Evolutionary conservation across 2,329 filamentous ascomycete genomes (phyloP).

Genomic region (Claviceps sp.): DNA sequence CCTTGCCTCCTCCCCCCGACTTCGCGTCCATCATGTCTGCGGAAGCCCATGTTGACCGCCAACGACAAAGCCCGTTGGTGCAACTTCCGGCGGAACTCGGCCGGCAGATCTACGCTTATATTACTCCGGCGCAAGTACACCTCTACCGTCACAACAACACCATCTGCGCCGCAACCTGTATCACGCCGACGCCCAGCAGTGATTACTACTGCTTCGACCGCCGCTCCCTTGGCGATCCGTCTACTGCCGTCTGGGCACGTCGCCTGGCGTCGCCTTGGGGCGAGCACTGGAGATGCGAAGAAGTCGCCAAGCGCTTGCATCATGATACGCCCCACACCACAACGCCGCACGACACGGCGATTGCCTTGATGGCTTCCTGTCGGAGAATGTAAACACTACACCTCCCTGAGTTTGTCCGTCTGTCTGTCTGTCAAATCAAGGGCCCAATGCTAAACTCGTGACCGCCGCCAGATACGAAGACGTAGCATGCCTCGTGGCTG

Average conservation of each 20-base stretch:
- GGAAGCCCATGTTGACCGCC: background rate
- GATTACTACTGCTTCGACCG: conserved; percentile 7
- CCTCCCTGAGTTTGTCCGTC: background rate
- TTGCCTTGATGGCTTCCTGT: conserved; percentile 4
- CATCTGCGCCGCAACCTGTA: conserved; percentile 4
- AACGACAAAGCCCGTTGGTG: conserved; percentile 1
- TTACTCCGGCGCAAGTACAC: conserved; percentile 2
- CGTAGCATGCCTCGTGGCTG: conserved; percentile 1
- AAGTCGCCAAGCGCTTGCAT: conserved; percentile 3
- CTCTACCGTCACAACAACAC: background rate
- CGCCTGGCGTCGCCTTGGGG: conserved; percentile 5
- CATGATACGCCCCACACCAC: background rate
- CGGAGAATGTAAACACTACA: conserved; percentile 1
- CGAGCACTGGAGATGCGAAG: conserved; percentile 7
- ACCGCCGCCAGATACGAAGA: background rate
- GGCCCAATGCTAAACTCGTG: too few relatives aligned
- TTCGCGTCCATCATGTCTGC: background rate
- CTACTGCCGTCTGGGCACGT: conserved; percentile 6
- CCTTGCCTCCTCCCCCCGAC: too few relatives aligned
- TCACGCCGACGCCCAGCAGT: background rate
- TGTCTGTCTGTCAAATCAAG: background rate
- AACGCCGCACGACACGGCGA: background rate
- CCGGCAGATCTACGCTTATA: conserved; percentile 2
- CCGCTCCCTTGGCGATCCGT: conserved; percentile 4
- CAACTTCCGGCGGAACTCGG: conserved; percentile 1